phyloP scores from a whole-genome alignment of 169 alveolate species.

The Theileria parva region DNA sequence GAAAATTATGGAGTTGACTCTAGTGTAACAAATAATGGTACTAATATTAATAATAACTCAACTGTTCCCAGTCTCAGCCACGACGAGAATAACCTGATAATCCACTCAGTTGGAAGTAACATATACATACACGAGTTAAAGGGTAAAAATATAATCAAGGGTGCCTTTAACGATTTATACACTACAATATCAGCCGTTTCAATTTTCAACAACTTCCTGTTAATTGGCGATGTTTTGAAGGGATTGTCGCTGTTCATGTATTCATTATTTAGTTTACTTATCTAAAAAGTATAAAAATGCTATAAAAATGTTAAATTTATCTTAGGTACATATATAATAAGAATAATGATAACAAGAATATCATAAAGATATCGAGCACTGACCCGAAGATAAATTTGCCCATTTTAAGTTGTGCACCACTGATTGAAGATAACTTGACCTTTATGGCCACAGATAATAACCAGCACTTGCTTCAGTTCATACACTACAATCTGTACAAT shows the following conservation, averaged over 20 bases:
- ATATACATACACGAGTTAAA: constrained; percentile 59
- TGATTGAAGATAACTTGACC: constrained; percentile 34
- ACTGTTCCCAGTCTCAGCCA: constrained; percentile 25
- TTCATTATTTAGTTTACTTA: constrained; percentile 8
- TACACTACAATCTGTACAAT: background rate
- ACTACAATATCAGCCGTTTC: constrained; percentile 53
- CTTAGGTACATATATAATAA: constrained; percentile 42
- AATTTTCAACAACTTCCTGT: constrained; percentile 53
- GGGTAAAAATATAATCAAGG: constrained; percentile 45
- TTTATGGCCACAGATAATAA: constrained; percentile 38
- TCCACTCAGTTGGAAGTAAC: constrained; percentile 62
- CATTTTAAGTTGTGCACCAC: constrained; percentile 55
- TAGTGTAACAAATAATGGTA: background rate
- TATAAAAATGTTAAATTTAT: background rate
- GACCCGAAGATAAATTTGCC: constrained; percentile 43
- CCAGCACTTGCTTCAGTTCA: constrained; percentile 42
- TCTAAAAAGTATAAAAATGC: background rate
- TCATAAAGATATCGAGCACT: constrained; percentile 47
- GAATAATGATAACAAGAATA: constrained; percentile 38
- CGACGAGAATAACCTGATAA: constrained; percentile 40
- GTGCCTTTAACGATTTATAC: constrained; percentile 66
- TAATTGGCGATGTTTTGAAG: constrained; percentile 50
- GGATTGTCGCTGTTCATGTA: constrained; percentile 65
- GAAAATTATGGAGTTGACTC: background rate
- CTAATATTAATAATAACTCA: background rate